Evolutionary conservation across 2,329 filamentous ascomycete species (phyloP).

Genomic region (Scytalidium sp.): DNA sequence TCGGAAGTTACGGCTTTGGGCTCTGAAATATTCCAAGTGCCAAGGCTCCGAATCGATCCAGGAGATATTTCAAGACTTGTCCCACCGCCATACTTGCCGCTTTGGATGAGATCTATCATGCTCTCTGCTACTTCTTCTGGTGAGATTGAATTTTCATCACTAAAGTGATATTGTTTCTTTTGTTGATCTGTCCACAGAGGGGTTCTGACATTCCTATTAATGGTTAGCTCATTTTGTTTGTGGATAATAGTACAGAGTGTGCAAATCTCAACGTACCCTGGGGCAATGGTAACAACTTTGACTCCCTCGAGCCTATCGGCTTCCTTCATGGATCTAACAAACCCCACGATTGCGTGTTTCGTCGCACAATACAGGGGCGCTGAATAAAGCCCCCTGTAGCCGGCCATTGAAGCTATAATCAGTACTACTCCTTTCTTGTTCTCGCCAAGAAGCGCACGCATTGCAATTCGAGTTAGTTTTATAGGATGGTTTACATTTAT

Average conservation of each 20-base stretch:
- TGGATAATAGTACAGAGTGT: background rate
- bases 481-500: conserved; percentile 36
- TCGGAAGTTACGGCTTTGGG: conserved; percentile 3
- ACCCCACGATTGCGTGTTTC: conserved; percentile 37
- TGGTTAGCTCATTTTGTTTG: background rate
- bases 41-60: conserved; percentile 1
- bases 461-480: conserved; percentile 36
- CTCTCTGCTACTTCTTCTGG: conserved; percentile 8
- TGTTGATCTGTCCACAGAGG: conserved; percentile 13
- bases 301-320: conserved; percentile 29
- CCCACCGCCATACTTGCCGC: conserved; percentile 9
- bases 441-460: conserved; percentile 24
- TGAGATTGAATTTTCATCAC: conserved; percentile 2
- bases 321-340: conserved; percentile 31
- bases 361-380: conserved; percentile 31
- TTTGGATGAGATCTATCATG: conserved; percentile 6
- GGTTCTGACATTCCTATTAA: conserved; percentile 8
- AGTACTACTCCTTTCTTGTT: conserved; percentile 34
- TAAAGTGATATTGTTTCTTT: conserved; percentile 1
- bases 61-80: conserved; percentile 3
- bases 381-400: conserved; percentile 25
- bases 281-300: conserved; percentile 30
- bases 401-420: conserved; percentile 29
- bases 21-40: conserved; percentile 11
- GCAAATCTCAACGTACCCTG: conserved; percentile 19